Percentiles rank a stretch among this genome's conserved stretches.
These are phyloP conservation scores for Microbotryum intermedium DNA, from an alignment of 1,284 basidiomycete species.

Conservation along the genomic window DNA sequence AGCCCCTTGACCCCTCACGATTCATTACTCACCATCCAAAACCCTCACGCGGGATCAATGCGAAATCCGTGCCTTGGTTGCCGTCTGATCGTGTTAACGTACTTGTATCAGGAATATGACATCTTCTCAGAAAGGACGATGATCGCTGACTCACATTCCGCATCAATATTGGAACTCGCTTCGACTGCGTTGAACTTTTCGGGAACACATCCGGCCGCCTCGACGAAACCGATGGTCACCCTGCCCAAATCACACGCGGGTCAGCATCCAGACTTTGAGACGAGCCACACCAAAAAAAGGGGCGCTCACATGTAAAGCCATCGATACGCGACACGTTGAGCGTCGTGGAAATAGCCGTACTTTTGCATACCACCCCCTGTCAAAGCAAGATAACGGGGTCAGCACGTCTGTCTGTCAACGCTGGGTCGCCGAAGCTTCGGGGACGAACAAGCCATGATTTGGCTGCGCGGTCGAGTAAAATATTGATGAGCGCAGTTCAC, in stretches of 20 bases:
- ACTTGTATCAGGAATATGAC: too few species aligned
- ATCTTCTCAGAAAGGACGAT: too few species aligned
- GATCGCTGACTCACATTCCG: conserved; percentile 48
- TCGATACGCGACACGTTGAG: conserved; percentile 84
- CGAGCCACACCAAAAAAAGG: conserved; percentile 52
- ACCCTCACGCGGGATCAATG: conserved; percentile 89
- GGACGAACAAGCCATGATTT: conserved; percentile 28
- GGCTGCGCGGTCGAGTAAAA: not conserved
- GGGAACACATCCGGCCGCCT: conserved; percentile 21
- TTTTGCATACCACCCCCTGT: conserved; percentile 93
- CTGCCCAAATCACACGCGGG: conserved; percentile 43
- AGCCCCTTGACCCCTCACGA: too few species aligned
- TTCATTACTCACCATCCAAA: conserved; percentile 63
- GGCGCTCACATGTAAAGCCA: conserved; percentile 83
- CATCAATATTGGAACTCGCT: conserved; percentile 67
- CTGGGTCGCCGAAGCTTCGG: not conserved
- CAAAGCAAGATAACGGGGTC: conserved; percentile 45
- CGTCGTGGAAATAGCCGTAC: conserved; percentile 90
- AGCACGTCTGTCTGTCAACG: conserved; percentile 27
- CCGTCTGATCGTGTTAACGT: conserved; percentile 47
- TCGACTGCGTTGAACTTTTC: conserved; percentile 94
- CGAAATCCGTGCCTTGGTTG: conserved; percentile 93
- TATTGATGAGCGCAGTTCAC: not conserved
- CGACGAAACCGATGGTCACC: conserved; percentile 54
- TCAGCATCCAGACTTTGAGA: conserved; percentile 96